Conservation (phyloP, 495 filamentous ascomycete species). For the Aspergillus funiculosus region DNA sequence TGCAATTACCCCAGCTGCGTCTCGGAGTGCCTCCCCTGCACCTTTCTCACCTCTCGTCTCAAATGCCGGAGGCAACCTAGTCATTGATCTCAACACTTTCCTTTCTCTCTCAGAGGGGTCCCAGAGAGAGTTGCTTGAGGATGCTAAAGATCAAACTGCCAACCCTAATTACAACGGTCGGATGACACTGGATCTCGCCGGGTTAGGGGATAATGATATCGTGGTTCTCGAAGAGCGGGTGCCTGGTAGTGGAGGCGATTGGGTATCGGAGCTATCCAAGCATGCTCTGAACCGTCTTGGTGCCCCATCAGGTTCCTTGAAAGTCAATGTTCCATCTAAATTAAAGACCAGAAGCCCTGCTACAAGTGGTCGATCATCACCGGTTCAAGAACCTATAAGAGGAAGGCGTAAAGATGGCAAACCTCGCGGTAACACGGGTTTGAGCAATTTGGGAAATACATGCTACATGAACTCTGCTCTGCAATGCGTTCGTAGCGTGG, state of each 20-base stretch:
- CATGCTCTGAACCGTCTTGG: slow-evolving; percentile 36
- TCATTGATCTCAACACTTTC: slow-evolving; percentile 70
- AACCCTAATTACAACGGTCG: slow-evolving; percentile 74
- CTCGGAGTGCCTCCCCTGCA: slow-evolving; percentile 49
- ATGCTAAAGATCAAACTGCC: slow-evolving; percentile 62
- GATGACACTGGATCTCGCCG: slow-evolving; percentile 55
- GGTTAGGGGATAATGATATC: slow-evolving; percentile 60
- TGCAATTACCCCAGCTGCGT: slow-evolving; percentile 53
- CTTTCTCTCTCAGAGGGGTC: slow-evolving; percentile 56
- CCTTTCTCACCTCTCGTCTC: slow-evolving; percentile 37
- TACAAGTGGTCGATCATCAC: slow-evolving; percentile 58
- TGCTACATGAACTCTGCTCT: slow-evolving; percentile 99
- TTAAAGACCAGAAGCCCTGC: slow-evolving; percentile 34
- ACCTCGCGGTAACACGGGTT: slow-evolving; percentile 66
- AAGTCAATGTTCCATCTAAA: slow-evolving; percentile 32
- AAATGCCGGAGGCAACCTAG: slow-evolving; percentile 56
- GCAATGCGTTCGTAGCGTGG: slow-evolving; percentile 85
- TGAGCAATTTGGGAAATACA: slow-evolving; percentile 90
- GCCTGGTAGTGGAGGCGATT: slow-evolving; percentile 49
- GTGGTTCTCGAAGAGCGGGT: slow-evolving; percentile 74
- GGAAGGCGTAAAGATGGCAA: slow-evolving; percentile 63
- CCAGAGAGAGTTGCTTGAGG: slow-evolving; percentile 64
- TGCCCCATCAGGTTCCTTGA: slow-evolving; percentile 34
- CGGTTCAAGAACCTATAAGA: slow-evolving; percentile 50
- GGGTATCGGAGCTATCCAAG: slow-evolving; percentile 54